These are phyloP conservation scores for Tuber melanosporum DNA, from an alignment of 495 filamentous ascomycete genomes.

Conservation along the genomic window DNA sequence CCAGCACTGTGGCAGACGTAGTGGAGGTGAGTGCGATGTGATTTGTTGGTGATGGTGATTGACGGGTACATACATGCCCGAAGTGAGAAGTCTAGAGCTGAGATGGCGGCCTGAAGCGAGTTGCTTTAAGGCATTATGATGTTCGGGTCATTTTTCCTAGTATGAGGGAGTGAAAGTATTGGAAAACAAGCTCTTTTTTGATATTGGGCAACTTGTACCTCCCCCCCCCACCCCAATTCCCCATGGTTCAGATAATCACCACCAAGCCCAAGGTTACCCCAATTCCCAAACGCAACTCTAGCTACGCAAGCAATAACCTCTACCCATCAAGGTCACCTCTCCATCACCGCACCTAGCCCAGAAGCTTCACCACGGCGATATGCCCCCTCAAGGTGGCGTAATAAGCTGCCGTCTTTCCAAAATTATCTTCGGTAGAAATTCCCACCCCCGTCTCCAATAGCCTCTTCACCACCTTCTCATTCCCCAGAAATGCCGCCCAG, in stretches of 20 bases:
- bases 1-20: background rate
- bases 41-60: background rate
- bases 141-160: background rate
- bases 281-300: background rate
- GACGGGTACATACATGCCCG: background rate
- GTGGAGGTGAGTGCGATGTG: background rate
- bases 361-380: background rate
- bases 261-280: background rate
- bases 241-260: background rate
- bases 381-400: background rate
- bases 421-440: conserved; percentile 13
- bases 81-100: background rate
- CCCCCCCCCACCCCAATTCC: background rate
- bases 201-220: background rate
- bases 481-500: conserved; percentile 13
- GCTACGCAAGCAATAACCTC: background rate
- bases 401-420: conserved; percentile 4
- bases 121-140: background rate
- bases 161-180: background rate
- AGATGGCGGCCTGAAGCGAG: background rate
- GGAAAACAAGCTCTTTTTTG: background rate
- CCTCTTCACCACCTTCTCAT: conserved; percentile 3
- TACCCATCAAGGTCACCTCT: background rate
- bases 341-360: background rate
- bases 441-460: conserved; percentile 20